A percentile compares a stretch with the other conserved stretches of the same genome.
Conservation (phyloP, 768 basidiomycete genomes). For the Paxillus rubicundulus region DNA sequence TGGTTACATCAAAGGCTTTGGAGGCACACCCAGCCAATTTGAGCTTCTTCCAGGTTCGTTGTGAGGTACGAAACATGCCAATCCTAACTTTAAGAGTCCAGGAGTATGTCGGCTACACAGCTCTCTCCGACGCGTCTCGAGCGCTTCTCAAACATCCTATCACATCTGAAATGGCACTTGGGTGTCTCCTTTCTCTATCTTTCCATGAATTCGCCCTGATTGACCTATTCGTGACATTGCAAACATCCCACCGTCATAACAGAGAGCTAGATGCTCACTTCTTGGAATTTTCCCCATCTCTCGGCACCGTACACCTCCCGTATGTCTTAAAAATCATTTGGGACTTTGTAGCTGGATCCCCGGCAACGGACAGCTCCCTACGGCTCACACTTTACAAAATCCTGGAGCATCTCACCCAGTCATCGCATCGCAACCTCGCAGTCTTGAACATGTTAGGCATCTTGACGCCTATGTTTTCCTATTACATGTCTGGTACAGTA, state of each 20-base stretch:
- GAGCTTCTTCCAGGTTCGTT: constrained; percentile 64
- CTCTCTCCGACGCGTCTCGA: constrained; percentile 57
- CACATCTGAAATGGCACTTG: constrained; percentile 56
- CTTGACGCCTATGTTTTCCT: constrained; percentile 45
- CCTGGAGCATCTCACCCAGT: constrained; percentile 57
- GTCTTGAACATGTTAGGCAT: constrained; percentile 60
- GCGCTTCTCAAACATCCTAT: constrained; percentile 46
- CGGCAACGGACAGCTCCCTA: constrained; percentile 37
- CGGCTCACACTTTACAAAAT: constrained; percentile 58
- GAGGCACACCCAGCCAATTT: constrained; percentile 53
- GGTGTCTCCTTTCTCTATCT: constrained; percentile 66
- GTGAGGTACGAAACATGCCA: constrained; percentile 31
- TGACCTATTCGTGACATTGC: constrained; percentile 51
- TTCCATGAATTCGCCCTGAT: constrained; percentile 61
- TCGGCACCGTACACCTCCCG: constrained; percentile 55
- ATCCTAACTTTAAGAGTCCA: constrained; percentile 4
- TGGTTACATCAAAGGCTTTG: constrained; percentile 64
- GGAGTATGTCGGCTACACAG: constrained; percentile 58
- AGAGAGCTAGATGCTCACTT: constrained; percentile 43
- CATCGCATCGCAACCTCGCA: constrained; percentile 69
- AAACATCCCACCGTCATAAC: constrained; percentile 34
- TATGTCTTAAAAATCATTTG: constrained; percentile 62
- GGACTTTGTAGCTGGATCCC: constrained; percentile 41
- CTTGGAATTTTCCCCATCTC: constrained; percentile 36
- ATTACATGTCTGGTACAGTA: constrained; percentile 21